Evolutionary conservation across 768 basidiomycete genomes (phyloP).

Genomic region (Tulasnella sp.): DNA sequence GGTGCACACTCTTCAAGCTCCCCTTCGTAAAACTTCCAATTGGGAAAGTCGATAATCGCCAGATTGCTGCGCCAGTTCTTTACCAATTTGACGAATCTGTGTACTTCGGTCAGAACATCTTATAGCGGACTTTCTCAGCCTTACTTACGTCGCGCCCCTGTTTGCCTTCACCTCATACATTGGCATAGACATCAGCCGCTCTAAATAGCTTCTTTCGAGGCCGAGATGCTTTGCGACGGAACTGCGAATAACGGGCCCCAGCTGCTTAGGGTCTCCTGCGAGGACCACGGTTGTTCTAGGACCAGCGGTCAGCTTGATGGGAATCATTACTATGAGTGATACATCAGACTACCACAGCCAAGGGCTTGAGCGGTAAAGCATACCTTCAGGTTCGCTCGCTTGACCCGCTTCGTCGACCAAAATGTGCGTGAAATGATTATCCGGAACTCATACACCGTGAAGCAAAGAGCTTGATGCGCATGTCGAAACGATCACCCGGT

Average conservation of each 20-base stretch:
- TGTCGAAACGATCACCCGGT: conserved; percentile 44
- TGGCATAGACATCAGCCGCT: conserved; percentile 25
- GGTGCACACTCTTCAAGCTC: conserved; percentile 26
- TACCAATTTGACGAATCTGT: conserved; percentile 43
- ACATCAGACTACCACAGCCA: background rate
- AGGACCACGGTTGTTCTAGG: conserved; percentile 27
- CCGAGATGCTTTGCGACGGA: conserved; percentile 20
- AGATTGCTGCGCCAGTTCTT: conserved; percentile 50
- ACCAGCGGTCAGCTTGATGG: conserved; percentile 25
- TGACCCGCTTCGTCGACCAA: conserved; percentile 58
- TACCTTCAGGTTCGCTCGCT: conserved; percentile 42
- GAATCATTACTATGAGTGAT: conserved; percentile 30
- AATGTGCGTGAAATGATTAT: conserved; percentile 50
- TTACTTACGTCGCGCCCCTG: conserved; percentile 23
- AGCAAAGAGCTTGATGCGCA: conserved; percentile 43
- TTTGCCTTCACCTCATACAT: conserved; percentile 22
- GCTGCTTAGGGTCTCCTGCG: conserved; percentile 29
- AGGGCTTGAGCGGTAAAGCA: background rate
- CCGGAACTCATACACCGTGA: conserved; percentile 34
- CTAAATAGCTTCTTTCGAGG: conserved; percentile 26
- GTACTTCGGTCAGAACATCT: background rate
- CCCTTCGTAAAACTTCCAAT: conserved; percentile 31
- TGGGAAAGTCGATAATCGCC: conserved; percentile 44
- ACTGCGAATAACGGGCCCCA: conserved; percentile 29
- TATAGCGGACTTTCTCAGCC: background rate